A percentile compares a stretch with the other conserved stretches of the same genome.
Conservation (phyloP, 2,329 filamentous ascomycete genomes). For the Clonostachys rhizophaga region DNA sequence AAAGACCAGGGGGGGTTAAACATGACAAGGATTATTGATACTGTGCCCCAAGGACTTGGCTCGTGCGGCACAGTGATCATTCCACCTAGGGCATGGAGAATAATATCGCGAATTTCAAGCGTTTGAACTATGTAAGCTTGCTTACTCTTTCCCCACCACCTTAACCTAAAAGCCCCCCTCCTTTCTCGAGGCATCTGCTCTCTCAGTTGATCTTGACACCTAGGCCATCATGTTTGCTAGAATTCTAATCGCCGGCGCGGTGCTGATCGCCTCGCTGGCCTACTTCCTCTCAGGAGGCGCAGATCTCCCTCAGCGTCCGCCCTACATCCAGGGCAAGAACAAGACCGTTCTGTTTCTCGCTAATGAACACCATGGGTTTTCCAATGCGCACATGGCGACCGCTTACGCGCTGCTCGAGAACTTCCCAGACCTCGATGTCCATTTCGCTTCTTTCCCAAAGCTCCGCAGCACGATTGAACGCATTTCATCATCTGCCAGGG, state of each 20-base stretch:
- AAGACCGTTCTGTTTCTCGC: slow-evolving; percentile 25
- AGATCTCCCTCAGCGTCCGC: background rate
- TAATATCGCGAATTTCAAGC: too few relatives aligned
- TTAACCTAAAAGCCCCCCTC: too few relatives aligned
- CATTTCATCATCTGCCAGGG: slow-evolving; percentile 6
- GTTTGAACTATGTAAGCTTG: too few relatives aligned
- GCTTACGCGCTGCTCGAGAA: slow-evolving; percentile 22
- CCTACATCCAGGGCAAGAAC: slow-evolving; percentile 10
- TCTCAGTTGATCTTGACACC: too few relatives aligned
- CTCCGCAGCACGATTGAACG: slow-evolving; percentile 5
- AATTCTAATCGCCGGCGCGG: background rate
- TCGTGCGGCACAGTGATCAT: too few relatives aligned
- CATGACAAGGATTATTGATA: too few relatives aligned
- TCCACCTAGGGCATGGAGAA: too few relatives aligned
- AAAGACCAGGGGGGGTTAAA: too few relatives aligned
- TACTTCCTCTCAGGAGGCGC: background rate
- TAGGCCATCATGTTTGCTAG: background rate
- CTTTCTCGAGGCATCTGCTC: too few relatives aligned
- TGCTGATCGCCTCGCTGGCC: background rate
- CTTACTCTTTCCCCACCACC: too few relatives aligned
- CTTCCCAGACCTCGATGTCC: slow-evolving; percentile 21
- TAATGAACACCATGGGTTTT: slow-evolving; percentile 23
- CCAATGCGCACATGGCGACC: slow-evolving; percentile 30
- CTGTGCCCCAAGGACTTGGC: too few relatives aligned
- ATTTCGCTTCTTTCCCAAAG: slow-evolving; percentile 24